Evolutionary conservation across 2,329 filamentous ascomycete species (phyloP).

Genomic region (Endoconidiophora polonica): DNA sequence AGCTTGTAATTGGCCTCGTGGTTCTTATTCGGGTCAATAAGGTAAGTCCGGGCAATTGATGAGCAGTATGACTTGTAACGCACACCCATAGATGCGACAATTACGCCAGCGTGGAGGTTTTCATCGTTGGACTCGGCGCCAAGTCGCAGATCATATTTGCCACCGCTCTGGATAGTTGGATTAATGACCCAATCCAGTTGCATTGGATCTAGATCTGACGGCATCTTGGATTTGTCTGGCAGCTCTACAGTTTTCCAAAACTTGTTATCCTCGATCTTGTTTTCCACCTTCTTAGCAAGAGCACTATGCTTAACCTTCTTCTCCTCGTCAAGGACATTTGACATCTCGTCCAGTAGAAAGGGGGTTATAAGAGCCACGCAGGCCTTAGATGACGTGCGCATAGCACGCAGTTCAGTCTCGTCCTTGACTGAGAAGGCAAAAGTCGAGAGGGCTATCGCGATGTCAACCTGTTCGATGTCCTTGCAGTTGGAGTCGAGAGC

Average conservation of each 20-base stretch:
- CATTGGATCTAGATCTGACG: conserved; percentile 67
- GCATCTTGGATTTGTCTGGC: conserved; percentile 56
- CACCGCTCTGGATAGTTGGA: conserved; percentile 84
- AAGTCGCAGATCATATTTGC: conserved; percentile 82
- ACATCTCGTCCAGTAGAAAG: conserved; percentile 98
- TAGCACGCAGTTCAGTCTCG: conserved; percentile 80
- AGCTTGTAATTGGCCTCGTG: conserved; percentile 93
- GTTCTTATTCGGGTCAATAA: conserved; percentile 91
- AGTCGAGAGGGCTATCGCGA: conserved; percentile 63
- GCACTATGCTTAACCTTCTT: conserved; percentile 89
- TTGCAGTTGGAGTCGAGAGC: conserved; percentile 61
- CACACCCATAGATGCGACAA: conserved; percentile 79
- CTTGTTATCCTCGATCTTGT: conserved; percentile 82
- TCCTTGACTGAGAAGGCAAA: conserved; percentile 86
- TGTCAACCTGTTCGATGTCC: conserved; percentile 77
- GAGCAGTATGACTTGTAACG: conserved; percentile 95
- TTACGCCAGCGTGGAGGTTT: conserved; percentile 75
- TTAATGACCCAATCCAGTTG: conserved; percentile 91
- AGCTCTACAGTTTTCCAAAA: conserved; percentile 74
- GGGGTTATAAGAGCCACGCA: conserved; percentile 90
- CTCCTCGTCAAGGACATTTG: conserved; percentile 82
- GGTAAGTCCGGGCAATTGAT: conserved; percentile 78
- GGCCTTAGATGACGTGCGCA: conserved; percentile 85
- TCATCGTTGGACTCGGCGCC: conserved; percentile 64
- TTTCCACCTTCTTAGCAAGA: conserved; percentile 72